Percentiles rank a stretch among this genome's conserved stretches.
phyloP scores from a whole-genome alignment of 768 basidiomycete species.

The Leucogyrophana mollusca region DNA sequence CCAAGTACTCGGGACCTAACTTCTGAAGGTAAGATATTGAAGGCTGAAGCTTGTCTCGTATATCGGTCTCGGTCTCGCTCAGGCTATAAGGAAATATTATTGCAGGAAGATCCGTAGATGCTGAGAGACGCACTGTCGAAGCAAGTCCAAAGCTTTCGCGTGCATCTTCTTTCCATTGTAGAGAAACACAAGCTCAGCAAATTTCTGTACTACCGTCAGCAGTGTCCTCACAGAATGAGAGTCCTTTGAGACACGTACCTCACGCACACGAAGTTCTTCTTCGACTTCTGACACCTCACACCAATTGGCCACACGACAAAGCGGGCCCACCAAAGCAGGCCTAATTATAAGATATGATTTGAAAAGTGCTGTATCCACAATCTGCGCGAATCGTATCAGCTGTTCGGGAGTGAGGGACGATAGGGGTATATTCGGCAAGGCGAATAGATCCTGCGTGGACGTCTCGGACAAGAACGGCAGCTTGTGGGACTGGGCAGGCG shows the following conservation, averaged over 20 bases:
- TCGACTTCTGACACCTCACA: slow-evolving; percentile 96
- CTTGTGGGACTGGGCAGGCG: slow-evolving; percentile 65
- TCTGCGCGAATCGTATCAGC: slow-evolving; percentile 84
- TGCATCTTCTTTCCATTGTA: slow-evolving; percentile 98
- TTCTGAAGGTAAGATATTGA: slow-evolving; percentile 91
- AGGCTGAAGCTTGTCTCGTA: slow-evolving; percentile 76
- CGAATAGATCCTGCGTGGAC: slow-evolving; percentile 72
- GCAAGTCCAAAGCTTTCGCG: slow-evolving; percentile 74
- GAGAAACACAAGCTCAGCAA: slow-evolving; percentile 82
- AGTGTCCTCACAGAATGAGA: not conserved
- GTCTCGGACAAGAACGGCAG: slow-evolving; percentile 70
- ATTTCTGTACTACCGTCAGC: slow-evolving; percentile 59
- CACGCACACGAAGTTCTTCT: slow-evolving; percentile 73
- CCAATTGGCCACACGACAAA: slow-evolving; percentile 94
- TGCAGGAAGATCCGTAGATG: not conserved
- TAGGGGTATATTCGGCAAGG: slow-evolving; percentile 74
- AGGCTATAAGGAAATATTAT: slow-evolving; percentile 47
- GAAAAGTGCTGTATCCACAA: slow-evolving; percentile 94
- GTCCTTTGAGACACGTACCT: slow-evolving; percentile 47
- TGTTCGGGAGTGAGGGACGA: slow-evolving; percentile 77
- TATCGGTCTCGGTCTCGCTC: slow-evolving; percentile 73
- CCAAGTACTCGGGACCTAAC: slow-evolving; percentile 77
- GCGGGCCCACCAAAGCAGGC: slow-evolving; percentile 76
- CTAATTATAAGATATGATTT: slow-evolving; percentile 85
- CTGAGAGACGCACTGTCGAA: slow-evolving; percentile 72